A percentile compares a stretch with the other conserved stretches of the same genome.
These are phyloP conservation scores for Phytophthora brassicae DNA, from an alignment of 352 stramenopile genomes.

Conservation along the genomic window DNA sequence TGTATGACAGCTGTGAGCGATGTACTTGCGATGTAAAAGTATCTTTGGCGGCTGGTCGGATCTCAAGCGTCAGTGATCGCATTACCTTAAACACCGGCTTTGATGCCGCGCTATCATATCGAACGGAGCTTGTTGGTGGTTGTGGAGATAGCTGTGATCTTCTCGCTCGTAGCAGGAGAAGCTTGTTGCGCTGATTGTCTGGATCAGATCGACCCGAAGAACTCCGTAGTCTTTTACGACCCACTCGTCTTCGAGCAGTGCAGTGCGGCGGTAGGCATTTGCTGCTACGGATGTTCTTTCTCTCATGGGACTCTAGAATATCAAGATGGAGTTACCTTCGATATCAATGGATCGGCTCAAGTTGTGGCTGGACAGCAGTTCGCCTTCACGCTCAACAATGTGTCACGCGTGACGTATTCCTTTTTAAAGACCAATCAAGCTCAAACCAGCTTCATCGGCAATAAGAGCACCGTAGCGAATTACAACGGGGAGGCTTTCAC, in stretches of 20 bases:
- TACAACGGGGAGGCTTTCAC: constrained; percentile 32
- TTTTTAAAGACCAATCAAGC: constrained; percentile 47
- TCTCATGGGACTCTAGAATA: constrained; percentile 36
- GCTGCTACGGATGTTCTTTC: constrained; percentile 54
- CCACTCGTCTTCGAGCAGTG: constrained; percentile 46
- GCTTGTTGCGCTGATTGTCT: constrained; percentile 49
- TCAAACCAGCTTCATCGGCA: constrained; percentile 44
- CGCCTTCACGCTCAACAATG: constrained; percentile 34
- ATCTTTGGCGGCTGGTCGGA: constrained; percentile 8
- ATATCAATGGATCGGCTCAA: constrained; percentile 24
- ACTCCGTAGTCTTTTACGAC: constrained; percentile 42
- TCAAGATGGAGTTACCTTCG: constrained; percentile 40
- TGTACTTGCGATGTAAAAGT: constrained; percentile 2
- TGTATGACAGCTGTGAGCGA: neutral
- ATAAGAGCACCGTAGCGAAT: constrained; percentile 27
- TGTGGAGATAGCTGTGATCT: neutral
- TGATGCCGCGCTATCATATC: neutral
- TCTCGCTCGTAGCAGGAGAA: neutral
- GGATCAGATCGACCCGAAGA: constrained; percentile 37
- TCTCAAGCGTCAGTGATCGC: too few relatives aligned
- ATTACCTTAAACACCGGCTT: neutral
- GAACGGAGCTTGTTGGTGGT: neutral
- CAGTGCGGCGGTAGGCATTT: constrained; percentile 42
- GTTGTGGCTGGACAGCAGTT: constrained; percentile 36
- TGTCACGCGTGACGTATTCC: constrained; percentile 50